Evolutionary conservation across 176 grass and related monocot species (phyloP).

Genomic region (Oryza glumipatula): DNA sequence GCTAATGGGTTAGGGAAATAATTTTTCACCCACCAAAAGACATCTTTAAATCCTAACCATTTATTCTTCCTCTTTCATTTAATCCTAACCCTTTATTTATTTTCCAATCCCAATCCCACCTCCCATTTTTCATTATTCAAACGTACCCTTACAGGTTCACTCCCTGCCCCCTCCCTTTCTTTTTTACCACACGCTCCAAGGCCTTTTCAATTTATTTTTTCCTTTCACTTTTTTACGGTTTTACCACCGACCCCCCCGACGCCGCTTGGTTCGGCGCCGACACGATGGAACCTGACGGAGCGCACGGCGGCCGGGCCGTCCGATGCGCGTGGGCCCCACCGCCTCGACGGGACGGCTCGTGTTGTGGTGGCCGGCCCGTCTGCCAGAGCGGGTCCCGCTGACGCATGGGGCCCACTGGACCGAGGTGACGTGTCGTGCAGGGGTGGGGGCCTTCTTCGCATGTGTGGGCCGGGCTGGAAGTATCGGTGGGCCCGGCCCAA

Average conservation of each 20-base stretch:
- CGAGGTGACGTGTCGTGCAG: constrained; percentile 20
- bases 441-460: background rate
- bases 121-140: too few species aligned
- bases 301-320: constrained; percentile 12
- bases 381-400: background rate
- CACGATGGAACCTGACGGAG: constrained; percentile 59
- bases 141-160: background rate
- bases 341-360: background rate
- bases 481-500: background rate
- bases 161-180: background rate
- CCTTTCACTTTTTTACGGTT: background rate
- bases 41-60: too few species aligned
- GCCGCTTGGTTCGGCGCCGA: background rate
- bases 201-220: background rate
- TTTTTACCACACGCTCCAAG: background rate
- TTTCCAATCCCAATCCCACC: too few species aligned
- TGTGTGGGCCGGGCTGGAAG: background rate
- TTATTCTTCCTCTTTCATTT: too few species aligned
- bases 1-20: too few species aligned
- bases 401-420: background rate
- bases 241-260: background rate
- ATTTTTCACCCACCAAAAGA: too few species aligned
- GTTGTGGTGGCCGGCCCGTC: background rate
- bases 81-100: too few species aligned
- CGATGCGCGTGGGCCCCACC: background rate